Conservation (phyloP, 2,329 filamentous ascomycete genomes). For the Lachnellula arida region DNA sequence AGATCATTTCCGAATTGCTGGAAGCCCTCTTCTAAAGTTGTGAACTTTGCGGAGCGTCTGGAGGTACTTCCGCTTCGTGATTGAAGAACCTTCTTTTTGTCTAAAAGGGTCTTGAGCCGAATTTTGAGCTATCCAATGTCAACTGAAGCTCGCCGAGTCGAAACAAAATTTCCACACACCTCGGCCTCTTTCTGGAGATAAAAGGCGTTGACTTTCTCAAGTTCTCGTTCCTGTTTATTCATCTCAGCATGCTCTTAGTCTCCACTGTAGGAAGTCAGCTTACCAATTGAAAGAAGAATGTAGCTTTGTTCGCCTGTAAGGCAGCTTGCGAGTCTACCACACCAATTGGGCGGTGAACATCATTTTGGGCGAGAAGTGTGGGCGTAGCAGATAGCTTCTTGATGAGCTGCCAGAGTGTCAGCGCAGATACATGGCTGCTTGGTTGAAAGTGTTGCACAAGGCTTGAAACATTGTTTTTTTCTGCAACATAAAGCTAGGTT, state of each 20-base stretch:
- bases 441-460: background rate
- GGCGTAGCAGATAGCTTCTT: slow-evolving; percentile 95
- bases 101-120: slow-evolving; percentile 82
- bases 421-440: slow-evolving; percentile 19
- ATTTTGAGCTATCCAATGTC: slow-evolving; percentile 69
- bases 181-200: slow-evolving; percentile 98
- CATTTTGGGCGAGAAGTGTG: slow-evolving; percentile 71
- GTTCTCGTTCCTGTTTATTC: slow-evolving; percentile 76
- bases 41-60: slow-evolving; percentile 87
- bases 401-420: slow-evolving; percentile 67
- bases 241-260: slow-evolving; percentile 36
- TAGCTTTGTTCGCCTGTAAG: slow-evolving; percentile 93
- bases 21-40: slow-evolving; percentile 92
- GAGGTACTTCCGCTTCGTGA: slow-evolving; percentile 72
- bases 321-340: slow-evolving; percentile 75
- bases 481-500: background rate
- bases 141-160: slow-evolving; percentile 1
- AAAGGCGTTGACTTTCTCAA: slow-evolving; percentile 97
- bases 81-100: slow-evolving; percentile 91
- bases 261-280: slow-evolving; percentile 30
- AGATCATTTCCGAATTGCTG: slow-evolving; percentile 95
- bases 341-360: slow-evolving; percentile 43
- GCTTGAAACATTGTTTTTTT: slow-evolving; percentile 19
- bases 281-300: slow-evolving; percentile 97
- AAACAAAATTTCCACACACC: slow-evolving; percentile 49